These are phyloP conservation scores for Pythium dissotocum DNA, from an alignment of 352 stramenopile genomes.

Conservation along the genomic window DNA sequence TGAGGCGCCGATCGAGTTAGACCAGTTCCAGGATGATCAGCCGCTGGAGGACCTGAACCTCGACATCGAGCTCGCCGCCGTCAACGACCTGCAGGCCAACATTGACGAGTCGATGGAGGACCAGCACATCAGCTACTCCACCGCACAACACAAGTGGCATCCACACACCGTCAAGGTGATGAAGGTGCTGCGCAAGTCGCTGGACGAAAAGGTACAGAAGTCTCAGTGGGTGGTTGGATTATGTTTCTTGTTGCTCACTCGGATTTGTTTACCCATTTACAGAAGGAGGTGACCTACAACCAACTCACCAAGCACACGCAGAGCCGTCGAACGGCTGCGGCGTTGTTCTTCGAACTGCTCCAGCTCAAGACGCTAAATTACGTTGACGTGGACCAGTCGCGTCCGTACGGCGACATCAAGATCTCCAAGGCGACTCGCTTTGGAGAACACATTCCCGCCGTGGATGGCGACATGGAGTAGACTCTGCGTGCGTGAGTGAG, in stretches of 20 bases:
- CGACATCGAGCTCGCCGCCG: constrained; percentile 80
- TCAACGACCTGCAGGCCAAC: constrained; percentile 78
- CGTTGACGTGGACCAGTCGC: constrained; percentile 93
- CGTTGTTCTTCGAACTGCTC: constrained; percentile 96
- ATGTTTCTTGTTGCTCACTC: not conserved
- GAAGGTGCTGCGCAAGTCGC: constrained; percentile 77
- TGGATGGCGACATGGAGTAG: constrained; percentile 54
- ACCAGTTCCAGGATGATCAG: constrained; percentile 38
- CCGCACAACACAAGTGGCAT: constrained; percentile 95
- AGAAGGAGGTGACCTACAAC: constrained; percentile 83
- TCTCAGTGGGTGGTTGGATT: not conserved
- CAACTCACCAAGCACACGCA: constrained; percentile 82
- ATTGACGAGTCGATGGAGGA: constrained; percentile 41
- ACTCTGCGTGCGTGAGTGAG: constrained; percentile 1
- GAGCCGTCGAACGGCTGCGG: constrained; percentile 88
- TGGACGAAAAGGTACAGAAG: constrained; percentile 59
- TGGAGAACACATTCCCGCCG: constrained; percentile 71
- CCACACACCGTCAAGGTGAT: constrained; percentile 97
- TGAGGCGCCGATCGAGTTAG: constrained; percentile 51
- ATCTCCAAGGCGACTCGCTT: constrained; percentile 78
- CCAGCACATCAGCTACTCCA: constrained; percentile 38
- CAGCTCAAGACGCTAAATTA: constrained; percentile 98
- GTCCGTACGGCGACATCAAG: constrained; percentile 94
- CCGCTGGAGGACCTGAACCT: constrained; percentile 64
- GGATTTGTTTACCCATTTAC: constrained; percentile 7